Base-by-base conservation (phyloP, 768 basidiomycete genomes). In the Astraeus odoratus region DNA sequence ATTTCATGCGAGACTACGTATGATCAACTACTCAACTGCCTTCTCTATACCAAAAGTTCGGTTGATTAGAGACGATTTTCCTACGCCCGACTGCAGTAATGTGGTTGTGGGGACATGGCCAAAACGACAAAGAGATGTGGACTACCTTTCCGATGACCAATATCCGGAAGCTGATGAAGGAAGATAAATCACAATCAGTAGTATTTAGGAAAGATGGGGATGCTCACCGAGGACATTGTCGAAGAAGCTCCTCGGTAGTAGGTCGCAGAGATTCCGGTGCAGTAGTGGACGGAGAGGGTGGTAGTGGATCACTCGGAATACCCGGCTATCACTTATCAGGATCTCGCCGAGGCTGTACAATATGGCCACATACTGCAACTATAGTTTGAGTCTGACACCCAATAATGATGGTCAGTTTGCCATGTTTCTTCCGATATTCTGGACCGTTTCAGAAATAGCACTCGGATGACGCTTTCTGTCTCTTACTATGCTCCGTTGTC, bases 71-170 rank as follows among this genome's bases (percentile, higher is more conserved):
- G 47, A 39, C 12, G 43, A 39, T 22, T 48, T 48, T 20, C 47
- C 47, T 2, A 44, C 47, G 1, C 47, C 47, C 4, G 43, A 30
- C 43, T 48, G 35, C 16, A 8, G 13, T 22, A 19, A 16, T 7
- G 22, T 16, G 3, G 19, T 48, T 23, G 12, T 19, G 13, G 31
- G 37, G 4, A 44, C 9, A 13, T n/a, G 31, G 15, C 3, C 7
- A 20, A 30, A 5, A 23, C 4, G 15, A 7, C 5, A 3, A 8
- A 24, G n/a, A 13, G n/a, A 12, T 23, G 10, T 8, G 4, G n/a
- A 15, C 4, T 49, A 48, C 47, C 36, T 48, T 38, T 39, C 47
- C 47, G 22, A 44, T 34, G 2, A 48, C 43, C 6, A 48, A 15
- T 26, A 48, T 31, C 24, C 47, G 47, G 23, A 48, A 48, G 15